phyloP scores from a whole-genome alignment of 176 grass and related monocot species.

The Hsuehochloa calcarea region DNA sequence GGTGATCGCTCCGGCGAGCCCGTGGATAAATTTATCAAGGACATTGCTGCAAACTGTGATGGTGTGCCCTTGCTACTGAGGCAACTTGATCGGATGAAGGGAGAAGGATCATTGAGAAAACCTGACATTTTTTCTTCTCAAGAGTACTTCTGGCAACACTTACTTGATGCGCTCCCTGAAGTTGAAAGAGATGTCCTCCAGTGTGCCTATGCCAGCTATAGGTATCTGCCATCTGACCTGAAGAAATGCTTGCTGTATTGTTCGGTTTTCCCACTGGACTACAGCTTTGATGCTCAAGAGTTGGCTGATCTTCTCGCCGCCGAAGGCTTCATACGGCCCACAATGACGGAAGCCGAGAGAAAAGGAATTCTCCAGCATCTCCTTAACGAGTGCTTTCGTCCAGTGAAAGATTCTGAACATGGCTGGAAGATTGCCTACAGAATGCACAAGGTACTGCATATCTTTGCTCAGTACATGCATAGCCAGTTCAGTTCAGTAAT shows the following conservation, averaged over 20 bases:
- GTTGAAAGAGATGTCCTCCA: neutral
- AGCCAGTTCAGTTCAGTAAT: neutral
- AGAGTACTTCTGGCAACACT: neutral
- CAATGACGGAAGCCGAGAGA: neutral
- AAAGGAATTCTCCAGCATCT: neutral
- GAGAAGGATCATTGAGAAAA: no score
- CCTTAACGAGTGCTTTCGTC: constrained; percentile 12
- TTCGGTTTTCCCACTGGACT: neutral
- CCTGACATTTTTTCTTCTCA: no score
- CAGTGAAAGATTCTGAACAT: neutral
- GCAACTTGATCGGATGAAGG: neutral
- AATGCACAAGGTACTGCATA: constrained; percentile 22
- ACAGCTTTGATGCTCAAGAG: neutral
- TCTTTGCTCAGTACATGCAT: neutral
- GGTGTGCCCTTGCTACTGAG: neutral
- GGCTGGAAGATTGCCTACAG: neutral
- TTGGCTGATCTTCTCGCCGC: constrained; percentile 7
- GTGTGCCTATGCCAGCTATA: neutral
- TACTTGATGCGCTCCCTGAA: neutral
- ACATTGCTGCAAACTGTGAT: neutral
- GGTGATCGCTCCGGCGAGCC: no score
- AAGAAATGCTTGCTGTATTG: constrained; percentile 1
- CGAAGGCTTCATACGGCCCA: neutral
- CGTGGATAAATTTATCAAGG: neutral
- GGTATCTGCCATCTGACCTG: neutral